Conservation (phyloP, 768 basidiomycete species). For the Podaxis pistillaris region DNA sequence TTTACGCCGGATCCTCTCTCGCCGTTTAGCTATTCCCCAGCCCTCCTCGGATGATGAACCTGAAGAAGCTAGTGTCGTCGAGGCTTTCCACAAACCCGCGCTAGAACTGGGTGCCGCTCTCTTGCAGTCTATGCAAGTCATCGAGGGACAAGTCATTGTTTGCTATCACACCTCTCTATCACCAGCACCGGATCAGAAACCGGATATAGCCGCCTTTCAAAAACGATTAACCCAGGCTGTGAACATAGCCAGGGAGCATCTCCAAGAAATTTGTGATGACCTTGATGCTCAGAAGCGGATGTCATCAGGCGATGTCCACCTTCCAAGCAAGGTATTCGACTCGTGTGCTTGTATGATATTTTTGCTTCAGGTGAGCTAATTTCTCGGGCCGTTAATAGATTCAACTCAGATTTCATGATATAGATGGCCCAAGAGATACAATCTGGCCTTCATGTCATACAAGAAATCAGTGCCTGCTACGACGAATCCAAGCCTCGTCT, state of each 20-base stretch:
- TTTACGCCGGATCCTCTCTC: slow-evolving; percentile 42
- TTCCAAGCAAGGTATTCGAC: slow-evolving; percentile 30
- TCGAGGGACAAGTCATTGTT: slow-evolving; percentile 31
- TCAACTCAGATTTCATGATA: background rate
- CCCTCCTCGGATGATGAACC: background rate
- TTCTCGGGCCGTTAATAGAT: no score
- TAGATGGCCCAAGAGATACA: slow-evolving; percentile 45
- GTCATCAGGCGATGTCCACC: slow-evolving; percentile 18
- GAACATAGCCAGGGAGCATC: slow-evolving; percentile 27
- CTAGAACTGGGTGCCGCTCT: slow-evolving; percentile 34
- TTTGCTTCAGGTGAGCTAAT: slow-evolving; percentile 37
- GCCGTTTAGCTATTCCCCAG: slow-evolving; percentile 32
- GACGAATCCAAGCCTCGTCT: slow-evolving; percentile 31
- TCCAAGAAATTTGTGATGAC: slow-evolving; percentile 31
- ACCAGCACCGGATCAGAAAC: background rate
- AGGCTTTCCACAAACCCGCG: slow-evolving; percentile 25
- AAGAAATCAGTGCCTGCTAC: slow-evolving; percentile 28
- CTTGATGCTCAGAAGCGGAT: slow-evolving; percentile 25
- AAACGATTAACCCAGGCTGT: slow-evolving; percentile 21
- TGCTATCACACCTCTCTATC: slow-evolving; percentile 25
- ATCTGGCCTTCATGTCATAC: slow-evolving; percentile 31
- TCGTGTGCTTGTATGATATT: slow-evolving; percentile 41
- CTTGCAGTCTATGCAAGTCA: slow-evolving; percentile 30
- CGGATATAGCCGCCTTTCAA: slow-evolving; percentile 18
- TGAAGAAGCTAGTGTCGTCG: slow-evolving; percentile 15